phyloP scores from a whole-genome alignment of 805 yeast genomes.

The Saturnispora sekii region DNA sequence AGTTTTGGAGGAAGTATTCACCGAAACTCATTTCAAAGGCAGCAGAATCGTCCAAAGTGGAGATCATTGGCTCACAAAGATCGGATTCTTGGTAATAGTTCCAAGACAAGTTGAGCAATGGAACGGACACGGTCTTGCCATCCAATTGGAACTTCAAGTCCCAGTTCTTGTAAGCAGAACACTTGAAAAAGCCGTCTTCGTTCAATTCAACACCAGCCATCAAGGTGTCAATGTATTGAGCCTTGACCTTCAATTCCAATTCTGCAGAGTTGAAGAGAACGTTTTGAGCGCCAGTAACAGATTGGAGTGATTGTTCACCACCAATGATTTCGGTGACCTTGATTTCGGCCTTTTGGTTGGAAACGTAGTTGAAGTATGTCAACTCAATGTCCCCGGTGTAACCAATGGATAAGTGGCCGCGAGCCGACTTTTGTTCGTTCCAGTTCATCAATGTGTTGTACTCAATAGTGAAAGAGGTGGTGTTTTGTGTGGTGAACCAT shows the following conservation, averaged over 20 bases:
- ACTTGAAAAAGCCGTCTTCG: slow-evolving; percentile 10
- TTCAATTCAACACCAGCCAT: slow-evolving; percentile 7
- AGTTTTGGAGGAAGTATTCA: slow-evolving; percentile 17
- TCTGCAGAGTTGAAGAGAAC: slow-evolving; percentile 15
- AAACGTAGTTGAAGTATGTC: slow-evolving; percentile 1
- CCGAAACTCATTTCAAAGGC: slow-evolving; percentile 15
- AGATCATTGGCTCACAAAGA: slow-evolving; percentile 17
- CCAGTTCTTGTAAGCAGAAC: slow-evolving; percentile 15
- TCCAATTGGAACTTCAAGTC: slow-evolving; percentile 9
- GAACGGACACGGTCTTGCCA: slow-evolving; percentile 9
- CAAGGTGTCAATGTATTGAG: slow-evolving; percentile 8
- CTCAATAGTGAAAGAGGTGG: neutral
- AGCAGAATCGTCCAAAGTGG: slow-evolving; percentile 6
- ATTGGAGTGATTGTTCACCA: neutral
- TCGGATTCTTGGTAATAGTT: slow-evolving; percentile 13
- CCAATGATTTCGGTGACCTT: neutral
- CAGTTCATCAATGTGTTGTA: slow-evolving; percentile 5
- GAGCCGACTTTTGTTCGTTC: slow-evolving; percentile 1
- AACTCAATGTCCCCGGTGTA: neutral
- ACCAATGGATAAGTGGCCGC: neutral
- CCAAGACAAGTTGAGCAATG: slow-evolving; percentile 15
- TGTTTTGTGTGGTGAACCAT: neutral
- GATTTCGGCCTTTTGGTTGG: neutral
- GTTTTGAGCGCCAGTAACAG: neutral
- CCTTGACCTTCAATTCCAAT: slow-evolving; percentile 12